Percentiles rank a stretch among this genome's conserved stretches.
These are phyloP conservation scores for Croton setiger DNA, from an alignment of 441 rosid genomes.

Conservation along the genomic window DNA sequence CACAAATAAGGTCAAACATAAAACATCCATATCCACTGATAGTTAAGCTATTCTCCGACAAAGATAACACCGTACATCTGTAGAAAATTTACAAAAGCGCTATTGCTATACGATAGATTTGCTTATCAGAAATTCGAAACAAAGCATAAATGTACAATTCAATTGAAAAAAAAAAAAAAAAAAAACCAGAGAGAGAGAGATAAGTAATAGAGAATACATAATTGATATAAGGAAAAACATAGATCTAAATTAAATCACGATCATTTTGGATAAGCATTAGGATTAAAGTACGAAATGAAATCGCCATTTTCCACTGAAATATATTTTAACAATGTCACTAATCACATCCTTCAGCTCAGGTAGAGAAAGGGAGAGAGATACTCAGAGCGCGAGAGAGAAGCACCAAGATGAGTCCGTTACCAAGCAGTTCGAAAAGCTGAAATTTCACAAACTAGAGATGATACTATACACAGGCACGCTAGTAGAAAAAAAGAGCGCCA, in stretches of 20 bases:
- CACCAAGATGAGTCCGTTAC: background rate
- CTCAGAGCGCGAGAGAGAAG: background rate
- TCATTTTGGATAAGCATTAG: background rate
- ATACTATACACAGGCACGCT: background rate
- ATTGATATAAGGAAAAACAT: background rate
- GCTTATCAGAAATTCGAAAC: background rate
- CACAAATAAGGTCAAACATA: background rate
- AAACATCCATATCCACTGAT: background rate
- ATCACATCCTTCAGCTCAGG: background rate
- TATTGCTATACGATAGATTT: background rate
- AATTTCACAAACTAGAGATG: background rate
- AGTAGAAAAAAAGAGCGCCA: constrained; percentile 4
- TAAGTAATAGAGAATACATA: background rate
- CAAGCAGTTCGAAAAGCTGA: background rate
- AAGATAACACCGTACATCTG: background rate
- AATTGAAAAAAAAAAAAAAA: background rate
- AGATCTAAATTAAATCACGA: too few species aligned
- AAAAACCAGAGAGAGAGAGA: too few species aligned
- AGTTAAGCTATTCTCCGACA: background rate
- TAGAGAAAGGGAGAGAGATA: background rate
- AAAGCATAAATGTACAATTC: background rate
- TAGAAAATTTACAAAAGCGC: background rate
- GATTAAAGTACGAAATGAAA: background rate
- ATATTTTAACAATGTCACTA: background rate
- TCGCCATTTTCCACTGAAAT: background rate